A percentile compares a stretch with the other conserved stretches of the same genome.
phyloP scores from a whole-genome alignment of 805 yeast species.

The Lipomyces lipofer region DNA sequence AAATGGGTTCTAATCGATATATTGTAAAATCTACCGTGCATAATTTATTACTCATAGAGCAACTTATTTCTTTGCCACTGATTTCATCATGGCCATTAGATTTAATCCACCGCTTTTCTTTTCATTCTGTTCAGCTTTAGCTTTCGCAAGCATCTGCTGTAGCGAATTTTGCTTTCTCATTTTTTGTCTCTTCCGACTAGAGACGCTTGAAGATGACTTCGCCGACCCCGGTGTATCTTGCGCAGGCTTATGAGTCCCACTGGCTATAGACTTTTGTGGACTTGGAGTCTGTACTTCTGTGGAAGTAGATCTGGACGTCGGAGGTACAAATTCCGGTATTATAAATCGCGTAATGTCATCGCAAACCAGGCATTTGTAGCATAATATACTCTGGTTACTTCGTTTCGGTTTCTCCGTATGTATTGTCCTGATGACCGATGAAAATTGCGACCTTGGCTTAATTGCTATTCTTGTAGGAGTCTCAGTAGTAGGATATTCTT shows the following conservation, averaged over 20 bases:
- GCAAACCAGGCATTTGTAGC: conserved; percentile 22
- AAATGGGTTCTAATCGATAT: too few species aligned
- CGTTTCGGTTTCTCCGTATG: too few species aligned
- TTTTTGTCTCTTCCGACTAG: conserved; percentile 26
- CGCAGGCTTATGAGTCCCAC: not conserved
- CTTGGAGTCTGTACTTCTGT: too few species aligned
- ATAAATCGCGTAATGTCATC: conserved; percentile 17
- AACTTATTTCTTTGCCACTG: conserved; percentile 1
- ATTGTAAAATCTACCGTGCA: too few species aligned
- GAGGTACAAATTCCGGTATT: too few species aligned
- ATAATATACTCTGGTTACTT: too few species aligned
- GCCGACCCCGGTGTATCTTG: conserved; percentile 5
- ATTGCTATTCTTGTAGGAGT: too few species aligned
- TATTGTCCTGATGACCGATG: too few species aligned
- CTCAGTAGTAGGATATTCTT: too few species aligned
- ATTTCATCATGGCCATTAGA: conserved; percentile 25
- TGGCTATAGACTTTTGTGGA: too few species aligned
- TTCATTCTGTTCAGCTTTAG: conserved; percentile 23
- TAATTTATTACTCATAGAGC: not conserved
- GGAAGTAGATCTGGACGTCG: too few species aligned
- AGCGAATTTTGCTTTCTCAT: conserved; percentile 27
- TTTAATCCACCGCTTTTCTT: conserved; percentile 6
- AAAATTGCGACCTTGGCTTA: too few species aligned
- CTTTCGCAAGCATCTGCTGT: conserved; percentile 26
- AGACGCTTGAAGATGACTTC: conserved; percentile 9